A percentile compares a stretch with the other conserved stretches of the same genome.
Conservation (phyloP, 2,329 filamentous ascomycete species). For the Dactylonectria estremocensis region DNA sequence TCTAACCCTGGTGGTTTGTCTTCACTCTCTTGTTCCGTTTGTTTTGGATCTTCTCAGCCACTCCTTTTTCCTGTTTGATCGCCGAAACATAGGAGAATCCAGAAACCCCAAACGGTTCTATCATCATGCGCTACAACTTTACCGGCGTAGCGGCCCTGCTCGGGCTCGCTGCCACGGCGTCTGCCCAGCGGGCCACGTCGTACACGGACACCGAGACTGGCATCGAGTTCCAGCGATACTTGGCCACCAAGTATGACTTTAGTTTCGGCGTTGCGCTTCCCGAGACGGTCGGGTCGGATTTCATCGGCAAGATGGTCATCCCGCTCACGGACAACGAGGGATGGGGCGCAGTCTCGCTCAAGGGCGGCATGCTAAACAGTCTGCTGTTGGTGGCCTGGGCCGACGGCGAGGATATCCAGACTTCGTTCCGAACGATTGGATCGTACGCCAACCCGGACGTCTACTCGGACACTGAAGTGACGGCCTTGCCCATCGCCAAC, state of each 20-base stretch:
- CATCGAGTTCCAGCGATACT: slow-evolving; percentile 60
- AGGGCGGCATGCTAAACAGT: slow-evolving; percentile 62
- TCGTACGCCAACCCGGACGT: slow-evolving; percentile 63
- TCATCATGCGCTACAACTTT: slow-evolving; percentile 37
- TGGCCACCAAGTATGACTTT: slow-evolving; percentile 54
- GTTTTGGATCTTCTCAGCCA: slow-evolving; percentile 8
- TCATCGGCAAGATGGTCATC: slow-evolving; percentile 68
- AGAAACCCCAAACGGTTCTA: too few species aligned
- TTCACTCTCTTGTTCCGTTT: slow-evolving; percentile 33
- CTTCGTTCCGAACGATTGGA: slow-evolving; percentile 50
- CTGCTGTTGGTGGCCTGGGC: slow-evolving; percentile 67
- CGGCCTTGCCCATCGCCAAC: slow-evolving; percentile 61
- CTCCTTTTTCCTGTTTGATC: slow-evolving; percentile 18
- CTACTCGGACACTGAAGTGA: slow-evolving; percentile 59
- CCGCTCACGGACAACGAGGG: slow-evolving; percentile 54
- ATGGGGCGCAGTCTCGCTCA: slow-evolving; percentile 65
- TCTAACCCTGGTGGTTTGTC: slow-evolving; percentile 41
- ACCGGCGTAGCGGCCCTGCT: slow-evolving; percentile 38
- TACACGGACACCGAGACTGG: slow-evolving; percentile 62
- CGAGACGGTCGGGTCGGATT: slow-evolving; percentile 63
- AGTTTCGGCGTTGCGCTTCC: slow-evolving; percentile 67
- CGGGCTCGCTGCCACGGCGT: slow-evolving; percentile 38
- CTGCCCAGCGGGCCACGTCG: slow-evolving; percentile 40
- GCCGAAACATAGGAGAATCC: not conserved
- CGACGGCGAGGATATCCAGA: slow-evolving; percentile 58